Evolutionary conservation across 495 filamentous ascomycete genomes (phyloP).

Genomic region (Penicillium dipodomyicola): DNA sequence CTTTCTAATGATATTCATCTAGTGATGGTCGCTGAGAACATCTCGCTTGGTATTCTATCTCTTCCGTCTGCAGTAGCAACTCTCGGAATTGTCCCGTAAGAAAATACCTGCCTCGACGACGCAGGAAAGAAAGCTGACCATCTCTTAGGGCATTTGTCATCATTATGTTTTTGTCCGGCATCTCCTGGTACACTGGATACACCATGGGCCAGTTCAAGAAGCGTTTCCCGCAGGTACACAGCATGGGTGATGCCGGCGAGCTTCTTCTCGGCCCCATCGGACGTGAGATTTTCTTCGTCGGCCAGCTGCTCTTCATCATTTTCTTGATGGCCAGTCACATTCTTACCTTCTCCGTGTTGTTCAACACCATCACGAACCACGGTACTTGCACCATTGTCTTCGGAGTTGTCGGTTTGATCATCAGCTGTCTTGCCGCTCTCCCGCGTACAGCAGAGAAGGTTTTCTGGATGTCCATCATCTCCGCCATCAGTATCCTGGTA

Average conservation of each 20-base stretch:
- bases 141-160: slow-evolving; percentile 10
- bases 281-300: slow-evolving; percentile 55
- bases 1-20: slow-evolving; percentile 8
- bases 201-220: slow-evolving; percentile 68
- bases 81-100: slow-evolving; percentile 50
- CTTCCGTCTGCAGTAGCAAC: slow-evolving; percentile 55
- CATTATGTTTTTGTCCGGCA: slow-evolving; percentile 54
- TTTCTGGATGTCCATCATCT: slow-evolving; percentile 37
- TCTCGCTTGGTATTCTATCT: slow-evolving; percentile 59
- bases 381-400: slow-evolving; percentile 62
- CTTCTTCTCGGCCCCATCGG: slow-evolving; percentile 58
- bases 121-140: background rate
- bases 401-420: slow-evolving; percentile 55
- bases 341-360: slow-evolving; percentile 63
- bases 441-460: slow-evolving; percentile 55
- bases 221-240: slow-evolving; percentile 58
- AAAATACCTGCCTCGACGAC: slow-evolving; percentile 31
- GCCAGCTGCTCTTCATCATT: slow-evolving; percentile 59
- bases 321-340: slow-evolving; percentile 73
- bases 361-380: slow-evolving; percentile 59
- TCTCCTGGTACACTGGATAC: slow-evolving; percentile 59
- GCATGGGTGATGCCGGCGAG: slow-evolving; percentile 62
- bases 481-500: slow-evolving; percentile 58
- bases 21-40: slow-evolving; percentile 64
- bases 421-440: slow-evolving; percentile 57